Evolutionary conservation across 176 grass and related monocot genomes (phyloP).

Genomic region (Musa schizocarpa): DNA sequence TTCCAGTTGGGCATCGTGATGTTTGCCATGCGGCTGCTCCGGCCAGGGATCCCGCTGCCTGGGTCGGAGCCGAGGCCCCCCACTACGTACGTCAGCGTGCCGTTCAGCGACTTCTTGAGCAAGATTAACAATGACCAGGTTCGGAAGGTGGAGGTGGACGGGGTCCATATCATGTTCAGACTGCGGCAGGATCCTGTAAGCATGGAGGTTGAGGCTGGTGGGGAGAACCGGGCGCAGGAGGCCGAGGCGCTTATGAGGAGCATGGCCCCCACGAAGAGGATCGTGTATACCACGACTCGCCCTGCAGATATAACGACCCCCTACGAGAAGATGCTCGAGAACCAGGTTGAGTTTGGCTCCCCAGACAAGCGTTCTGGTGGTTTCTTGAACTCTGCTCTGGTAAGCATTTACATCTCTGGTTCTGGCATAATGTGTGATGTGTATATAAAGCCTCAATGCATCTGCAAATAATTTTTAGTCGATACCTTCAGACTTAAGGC

Average conservation of each 20-base stretch:
- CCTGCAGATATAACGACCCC: constrained; percentile 90
- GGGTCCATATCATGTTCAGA: constrained; percentile 83
- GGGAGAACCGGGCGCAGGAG: constrained; percentile 23
- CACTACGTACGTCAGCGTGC: constrained; percentile 55
- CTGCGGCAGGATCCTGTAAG: constrained; percentile 42
- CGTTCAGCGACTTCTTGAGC: constrained; percentile 83
- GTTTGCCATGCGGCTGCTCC: constrained; percentile 78
- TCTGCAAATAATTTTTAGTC: background rate
- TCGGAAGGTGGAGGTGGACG: constrained; percentile 94
- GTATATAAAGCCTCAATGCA: too few species aligned
- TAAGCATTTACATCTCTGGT: constrained; percentile 20
- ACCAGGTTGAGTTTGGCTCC: constrained; percentile 88
- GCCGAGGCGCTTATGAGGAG: constrained; percentile 34
- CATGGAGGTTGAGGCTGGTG: constrained; percentile 21
- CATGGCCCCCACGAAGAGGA: constrained; percentile 41
- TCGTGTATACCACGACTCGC: constrained; percentile 71
- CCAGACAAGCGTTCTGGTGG: constrained; percentile 80
- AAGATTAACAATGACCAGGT: constrained; percentile 85
- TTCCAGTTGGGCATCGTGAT: constrained; percentile 82
- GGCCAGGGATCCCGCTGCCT: constrained; percentile 55
- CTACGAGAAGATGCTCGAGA: constrained; percentile 98
- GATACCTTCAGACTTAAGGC: background rate
- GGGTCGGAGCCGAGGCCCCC: constrained; percentile 62
- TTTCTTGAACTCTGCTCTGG: constrained; percentile 87
- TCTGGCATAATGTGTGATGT: background rate